Evolutionary conservation across 2,329 filamentous ascomycete species (phyloP), one percentile per base, ranked within the genome.

Genomic region (Alternaria dauci): DNA sequence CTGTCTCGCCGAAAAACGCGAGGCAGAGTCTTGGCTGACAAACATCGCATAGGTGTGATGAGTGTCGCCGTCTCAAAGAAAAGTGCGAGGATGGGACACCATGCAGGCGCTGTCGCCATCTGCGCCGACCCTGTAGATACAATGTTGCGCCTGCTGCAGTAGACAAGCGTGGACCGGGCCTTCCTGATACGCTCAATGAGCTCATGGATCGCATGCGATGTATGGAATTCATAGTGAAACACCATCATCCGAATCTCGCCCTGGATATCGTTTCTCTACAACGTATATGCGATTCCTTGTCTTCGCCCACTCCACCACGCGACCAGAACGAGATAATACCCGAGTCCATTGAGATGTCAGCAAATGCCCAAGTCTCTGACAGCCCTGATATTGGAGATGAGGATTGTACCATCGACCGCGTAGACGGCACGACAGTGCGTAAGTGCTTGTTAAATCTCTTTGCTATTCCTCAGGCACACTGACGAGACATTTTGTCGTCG

Each of bases 71-170:
- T 62, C 80, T 84, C 58, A 86, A 86, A 69, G 84, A 86, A 71
- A 85, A 86, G 74, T 86, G 84, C 67, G 84, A 86, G 66, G 85
- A 84, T 47, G 85, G 84, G 51, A 78, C 84, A 18, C 85, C 85
- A 2, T 86, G 84, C 68, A 81, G 83, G 47, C 77, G 85, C 55
- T 86, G 84, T 68, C 77, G 81, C 58, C 83, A 82, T 59, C 81
- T 85, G 65, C 81, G 81, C 59, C 81, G 84, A 43, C 80, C 81
- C 66, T 86, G 84, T 71, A 50, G 63, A 55, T 62, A 60, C 55
- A 65, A 50, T 32, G 50, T 39, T 43, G 14, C 43, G 16, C 47
- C 64, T 51, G 46, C 52, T 51, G 41, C 42, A 25, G 32, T 26
- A 26, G 54, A 38, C 14, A 55, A 44, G n/a, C 54, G 59, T 8